Base-by-base conservation (phyloP, 1,284 basidiomycete genomes). In the Rugosomyces carneus region DNA sequence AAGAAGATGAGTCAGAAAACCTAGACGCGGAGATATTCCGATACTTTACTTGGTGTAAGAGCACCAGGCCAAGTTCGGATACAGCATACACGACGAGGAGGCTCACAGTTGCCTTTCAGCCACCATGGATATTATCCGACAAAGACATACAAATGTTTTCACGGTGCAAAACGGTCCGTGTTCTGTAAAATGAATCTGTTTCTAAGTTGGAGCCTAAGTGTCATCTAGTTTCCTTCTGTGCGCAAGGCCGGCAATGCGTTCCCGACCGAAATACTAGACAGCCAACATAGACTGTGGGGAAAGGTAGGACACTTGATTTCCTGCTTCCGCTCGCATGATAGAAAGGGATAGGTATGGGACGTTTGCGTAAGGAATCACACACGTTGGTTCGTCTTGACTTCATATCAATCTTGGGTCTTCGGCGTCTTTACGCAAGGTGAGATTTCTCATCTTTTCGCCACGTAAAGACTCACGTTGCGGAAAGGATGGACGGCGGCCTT, bases 331-430 rank as follows among this genome's bases (percentile, higher is more conserved):
- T 36, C n/a, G 15, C 18, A 39, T 48, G 16, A 40, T 29, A 29
- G 8, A 10, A n/a, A 32, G 20, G 5, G 3, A 37, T 50, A 87
- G 83, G 57, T 88, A 16, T 86, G 78, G 74, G 85, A 88, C 57
- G 59, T 73, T 9, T 87, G 84, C 55, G 63, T 72, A 27, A 61
- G 62, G 11, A 67, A 65, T 47, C 64, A 71, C n/a, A 72, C 73
- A 18, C 75, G 68, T 13, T 84, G 73, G 71, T 88, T 86, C 56
- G 72, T 84, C 11, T 52, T 87, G 41, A 82, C 84, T 11, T 81
- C 76, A 1, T 87, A 85, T 51, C 71, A 71, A 23, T 70, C 76
- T 34, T 88, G 85, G 85, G 75, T 78, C 2, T 85, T 87, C 49
- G 84, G 85, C 2, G 73, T 67, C 16, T 88, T 86, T 59, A 79